These are phyloP conservation scores for Backusella circina DNA, from an alignment of 192 early-diverging fungal genomes.

Conservation along the genomic window DNA sequence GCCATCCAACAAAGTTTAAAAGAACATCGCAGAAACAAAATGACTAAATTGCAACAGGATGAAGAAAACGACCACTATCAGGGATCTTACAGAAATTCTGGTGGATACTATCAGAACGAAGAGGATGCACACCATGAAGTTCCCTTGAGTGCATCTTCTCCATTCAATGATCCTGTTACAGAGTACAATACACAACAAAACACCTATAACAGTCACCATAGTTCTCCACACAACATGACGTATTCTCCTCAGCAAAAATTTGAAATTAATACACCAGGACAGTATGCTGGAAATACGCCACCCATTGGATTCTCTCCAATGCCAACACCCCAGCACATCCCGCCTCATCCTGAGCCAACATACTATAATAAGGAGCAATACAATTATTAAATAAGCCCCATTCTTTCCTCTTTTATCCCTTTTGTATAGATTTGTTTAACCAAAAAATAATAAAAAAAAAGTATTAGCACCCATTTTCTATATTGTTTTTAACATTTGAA, in stretches of 20 bases:
- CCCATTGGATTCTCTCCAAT: constrained; percentile 10
- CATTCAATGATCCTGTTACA: constrained; percentile 4
- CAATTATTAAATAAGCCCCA: background rate
- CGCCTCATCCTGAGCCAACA: constrained; percentile 28
- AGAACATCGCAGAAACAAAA: constrained; percentile 12
- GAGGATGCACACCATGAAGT: background rate
- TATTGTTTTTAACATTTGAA: background rate
- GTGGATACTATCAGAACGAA: background rate
- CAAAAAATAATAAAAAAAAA: background rate
- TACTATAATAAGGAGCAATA: background rate
- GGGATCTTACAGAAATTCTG: background rate
- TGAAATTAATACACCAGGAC: constrained; percentile 1
- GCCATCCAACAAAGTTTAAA: constrained; percentile 27
- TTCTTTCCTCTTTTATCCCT: background rate
- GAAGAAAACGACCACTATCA: background rate
- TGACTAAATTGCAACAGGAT: background rate
- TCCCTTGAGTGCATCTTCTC: background rate
- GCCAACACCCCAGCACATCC: constrained; percentile 14
- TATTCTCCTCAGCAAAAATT: background rate
- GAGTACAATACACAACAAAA: background rate
- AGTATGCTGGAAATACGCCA: background rate
- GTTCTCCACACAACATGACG: background rate
- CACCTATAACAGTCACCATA: background rate
- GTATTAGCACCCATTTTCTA: too few species aligned
- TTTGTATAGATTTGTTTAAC: background rate